Evolutionary conservation across 2,329 filamentous ascomycete genomes (phyloP), one percentile per base, ranked within the genome.

Genomic region (Fusarium sp.): DNA sequence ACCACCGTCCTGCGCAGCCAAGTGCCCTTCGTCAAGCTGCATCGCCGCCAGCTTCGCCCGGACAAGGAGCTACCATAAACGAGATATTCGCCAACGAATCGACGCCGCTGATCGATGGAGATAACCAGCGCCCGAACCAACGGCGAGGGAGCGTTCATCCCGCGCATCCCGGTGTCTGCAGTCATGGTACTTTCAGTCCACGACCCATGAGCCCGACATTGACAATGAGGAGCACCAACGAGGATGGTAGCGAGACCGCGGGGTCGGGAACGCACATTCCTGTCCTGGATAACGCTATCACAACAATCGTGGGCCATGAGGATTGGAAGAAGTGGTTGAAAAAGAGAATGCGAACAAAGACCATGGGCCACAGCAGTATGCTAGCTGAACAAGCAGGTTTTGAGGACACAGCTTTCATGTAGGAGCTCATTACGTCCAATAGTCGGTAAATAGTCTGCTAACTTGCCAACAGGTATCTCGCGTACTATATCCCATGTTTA

Each of bases 401-500:
- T 74, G 90, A 89, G 75, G 90, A 94, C 77, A 90, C 87, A 24
- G 86, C 88, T 61, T 84, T 88, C 67, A 94, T 97, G 94, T 94
- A 83, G 72, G 88, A 80, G 29, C n/a, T 12, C 8, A 37, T 40
- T 11, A 24, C 24, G 37, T 9, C 20, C 20, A 7, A 24, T 18
- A 4, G 27, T 8, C 40, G 6, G 12, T 4, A 10, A 37, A 16
- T 30, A 3, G 24, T 25, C 11, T 67, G 20, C 65, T 77, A 47
- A 74, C 58, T 16, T 57, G 29, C 22, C 18, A 12, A 18, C 5
- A 94, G 92, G 88, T 98, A 98, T 78, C 81, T 98, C 66, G 90
- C 91, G 6, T 98, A 99, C 83, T 99, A 99, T 78, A 84, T 99
- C 47, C 96, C 96, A 0, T 93, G 94, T 67, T 83, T 97, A 71